Conservation (phyloP, 2,329 filamentous ascomycete genomes). For the Blumeriella jaapii region DNA sequence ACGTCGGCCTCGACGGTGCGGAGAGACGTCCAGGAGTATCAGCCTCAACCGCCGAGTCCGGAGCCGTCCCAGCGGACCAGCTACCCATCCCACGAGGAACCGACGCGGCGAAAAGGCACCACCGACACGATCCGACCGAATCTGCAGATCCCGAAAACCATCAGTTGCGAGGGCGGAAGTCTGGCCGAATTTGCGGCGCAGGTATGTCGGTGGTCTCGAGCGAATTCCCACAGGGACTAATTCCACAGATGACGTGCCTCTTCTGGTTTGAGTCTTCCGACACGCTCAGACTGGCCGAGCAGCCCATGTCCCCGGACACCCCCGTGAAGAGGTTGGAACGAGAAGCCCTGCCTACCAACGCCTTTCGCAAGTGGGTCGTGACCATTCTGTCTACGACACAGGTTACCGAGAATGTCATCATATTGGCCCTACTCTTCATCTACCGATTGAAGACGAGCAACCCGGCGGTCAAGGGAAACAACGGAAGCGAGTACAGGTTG, state of each 20-base stretch:
- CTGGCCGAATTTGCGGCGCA: slow-evolving; percentile 75
- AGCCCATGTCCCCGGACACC: slow-evolving; percentile 29
- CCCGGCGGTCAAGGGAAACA: slow-evolving; percentile 77
- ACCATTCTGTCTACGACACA: slow-evolving; percentile 87
- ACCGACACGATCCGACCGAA: slow-evolving; percentile 21
- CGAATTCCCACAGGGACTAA: slow-evolving; percentile 7
- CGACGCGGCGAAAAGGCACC: slow-evolving; percentile 15
- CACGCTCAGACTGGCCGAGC: slow-evolving; percentile 64
- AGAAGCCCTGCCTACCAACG: slow-evolving; percentile 64
- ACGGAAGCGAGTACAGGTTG: slow-evolving; percentile 85
- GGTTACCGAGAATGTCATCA: slow-evolving; percentile 88
- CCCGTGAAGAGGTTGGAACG: slow-evolving; percentile 46
- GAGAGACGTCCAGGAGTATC: slow-evolving; percentile 21
- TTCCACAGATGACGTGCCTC: slow-evolving; percentile 71
- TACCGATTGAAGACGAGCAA: slow-evolving; percentile 88
- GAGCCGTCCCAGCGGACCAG: slow-evolving; percentile 11
- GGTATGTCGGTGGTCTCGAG: slow-evolving; percentile 36
- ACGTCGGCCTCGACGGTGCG: slow-evolving; percentile 12
- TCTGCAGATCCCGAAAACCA: slow-evolving; percentile 62
- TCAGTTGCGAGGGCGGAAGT: slow-evolving; percentile 64
- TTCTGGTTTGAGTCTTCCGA: slow-evolving; percentile 94
- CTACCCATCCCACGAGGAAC: slow-evolving; percentile 13
- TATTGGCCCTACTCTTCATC: slow-evolving; percentile 83
- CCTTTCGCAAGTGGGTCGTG: slow-evolving; percentile 89
- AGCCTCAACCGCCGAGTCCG: slow-evolving; percentile 17